Conservation (phyloP, 176 grass and related monocot genomes). For the Bothriochloa decipiens region DNA sequence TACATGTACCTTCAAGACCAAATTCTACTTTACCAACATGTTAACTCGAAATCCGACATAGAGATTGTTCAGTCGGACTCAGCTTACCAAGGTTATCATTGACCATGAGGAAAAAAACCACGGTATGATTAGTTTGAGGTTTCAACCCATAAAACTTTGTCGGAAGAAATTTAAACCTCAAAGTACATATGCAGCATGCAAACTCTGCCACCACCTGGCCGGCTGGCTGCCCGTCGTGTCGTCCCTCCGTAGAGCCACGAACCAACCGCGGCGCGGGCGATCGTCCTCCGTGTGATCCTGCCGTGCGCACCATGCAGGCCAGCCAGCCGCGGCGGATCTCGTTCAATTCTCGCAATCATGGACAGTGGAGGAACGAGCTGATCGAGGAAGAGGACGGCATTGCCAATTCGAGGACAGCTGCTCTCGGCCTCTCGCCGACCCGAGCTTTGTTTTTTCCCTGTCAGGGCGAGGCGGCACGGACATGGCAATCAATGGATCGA, state of each 20-base stretch:
- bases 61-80: no score
- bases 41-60: no score
- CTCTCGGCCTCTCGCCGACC: not conserved
- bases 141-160: no score
- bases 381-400: not conserved
- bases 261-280: slow-evolving; percentile 1
- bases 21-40: no score
- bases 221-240: not conserved
- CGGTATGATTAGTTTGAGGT: no score
- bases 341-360: slow-evolving; percentile 7
- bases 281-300: not conserved
- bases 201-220: not conserved
- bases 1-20: no score
- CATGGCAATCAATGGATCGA: not conserved
- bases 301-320: not conserved
- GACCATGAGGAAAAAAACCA: no score
- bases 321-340: not conserved
- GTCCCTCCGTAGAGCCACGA: not conserved
- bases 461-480: not conserved
- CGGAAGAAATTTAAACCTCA: not conserved
- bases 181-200: not conserved
- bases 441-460: not conserved
- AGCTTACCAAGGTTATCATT: no score
- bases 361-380: not conserved
- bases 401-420: slow-evolving; percentile 8